Evolutionary conservation across 2,329 filamentous ascomycete species (phyloP), one percentile per base, ranked within the genome.

Genomic region (Paraconiothyrium brasiliense): DNA sequence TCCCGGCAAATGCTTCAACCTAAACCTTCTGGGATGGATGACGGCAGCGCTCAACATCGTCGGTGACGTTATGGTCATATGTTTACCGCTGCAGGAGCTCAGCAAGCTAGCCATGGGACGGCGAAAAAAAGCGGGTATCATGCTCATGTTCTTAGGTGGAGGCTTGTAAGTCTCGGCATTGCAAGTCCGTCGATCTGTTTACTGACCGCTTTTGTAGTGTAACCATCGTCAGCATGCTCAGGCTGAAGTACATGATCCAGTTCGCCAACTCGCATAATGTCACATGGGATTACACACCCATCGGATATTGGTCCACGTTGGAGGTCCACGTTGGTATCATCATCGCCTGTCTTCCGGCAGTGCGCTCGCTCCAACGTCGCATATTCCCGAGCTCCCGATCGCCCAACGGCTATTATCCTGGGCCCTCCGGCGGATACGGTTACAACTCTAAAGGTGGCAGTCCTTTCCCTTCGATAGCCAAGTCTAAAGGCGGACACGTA

Each of bases 191-290:
- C 7, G 13, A 46, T 24, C 8, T 3, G 11, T 24, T 22, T 46
- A n/a, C 14, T 22, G 20, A 24, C 20, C 20, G 7, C 4, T 8
- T 3, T 16, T 22, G 2, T 41, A 83, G 79, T 57, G 79, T 82
- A 43, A 83, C 80, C 2, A 62, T 84, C n/a, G 73, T 83, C 61
- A 82, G 79, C 58, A 76, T 80, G 30, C 67, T 83, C 32, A 79
- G 81, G 9, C 67, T 84, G 3, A 76, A 79, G 27, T 80, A 76
- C 22, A 71, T 84, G 49, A 76, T 83, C 41, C 69, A 78, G 24
- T 83, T 84, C 63, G 77, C 78, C 11, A 77, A 75, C 30, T 79
- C 80, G 1, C 57, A 74, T 0, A 83, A 84, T 61, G 61, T 79
- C 1, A 77, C 73, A 1, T 80, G 78, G 72, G 72, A 75, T 55